Conservation (phyloP, 345 rosid species). For the Bruguiera parviflora region DNA sequence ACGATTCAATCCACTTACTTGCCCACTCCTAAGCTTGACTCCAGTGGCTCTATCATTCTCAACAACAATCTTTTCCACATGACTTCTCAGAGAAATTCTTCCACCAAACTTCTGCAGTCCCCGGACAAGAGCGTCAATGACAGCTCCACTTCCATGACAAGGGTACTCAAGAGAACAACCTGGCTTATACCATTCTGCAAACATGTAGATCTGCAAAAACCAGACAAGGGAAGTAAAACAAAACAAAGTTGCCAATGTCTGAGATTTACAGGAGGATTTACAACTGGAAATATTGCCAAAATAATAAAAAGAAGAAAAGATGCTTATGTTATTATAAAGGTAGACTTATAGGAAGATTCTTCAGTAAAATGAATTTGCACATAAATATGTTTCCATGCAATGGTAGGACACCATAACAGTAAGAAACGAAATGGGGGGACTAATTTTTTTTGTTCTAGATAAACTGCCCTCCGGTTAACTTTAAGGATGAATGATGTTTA, state of each 20-base stretch:
- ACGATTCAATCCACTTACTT: slow-evolving; percentile 45
- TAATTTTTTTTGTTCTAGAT: background rate
- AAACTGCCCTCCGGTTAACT: background rate
- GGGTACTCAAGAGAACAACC: slow-evolving; percentile 86
- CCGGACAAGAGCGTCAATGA: slow-evolving; percentile 77
- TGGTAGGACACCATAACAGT: no score
- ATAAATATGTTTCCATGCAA: no score
- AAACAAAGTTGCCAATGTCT: background rate
- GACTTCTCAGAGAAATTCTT: slow-evolving; percentile 64
- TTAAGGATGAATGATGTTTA: background rate
- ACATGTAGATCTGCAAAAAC: slow-evolving; percentile 80
- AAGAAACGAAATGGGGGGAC: no score
- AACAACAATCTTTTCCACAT: slow-evolving; percentile 68
- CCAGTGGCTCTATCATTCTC: slow-evolving; percentile 77
- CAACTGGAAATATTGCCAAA: background rate
- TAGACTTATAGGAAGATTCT: no score
- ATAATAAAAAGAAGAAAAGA: background rate
- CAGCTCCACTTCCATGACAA: slow-evolving; percentile 74
- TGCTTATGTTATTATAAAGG: no score
- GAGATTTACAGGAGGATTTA: background rate
- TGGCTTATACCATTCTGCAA: slow-evolving; percentile 96
- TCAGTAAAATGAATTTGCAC: no score
- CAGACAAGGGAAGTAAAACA: slow-evolving; percentile 2
- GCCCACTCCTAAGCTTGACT: slow-evolving; percentile 76
- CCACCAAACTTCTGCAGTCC: slow-evolving; percentile 87